Conservation (phyloP, 176 grass and related monocot genomes). For the Carex kokanica region DNA sequence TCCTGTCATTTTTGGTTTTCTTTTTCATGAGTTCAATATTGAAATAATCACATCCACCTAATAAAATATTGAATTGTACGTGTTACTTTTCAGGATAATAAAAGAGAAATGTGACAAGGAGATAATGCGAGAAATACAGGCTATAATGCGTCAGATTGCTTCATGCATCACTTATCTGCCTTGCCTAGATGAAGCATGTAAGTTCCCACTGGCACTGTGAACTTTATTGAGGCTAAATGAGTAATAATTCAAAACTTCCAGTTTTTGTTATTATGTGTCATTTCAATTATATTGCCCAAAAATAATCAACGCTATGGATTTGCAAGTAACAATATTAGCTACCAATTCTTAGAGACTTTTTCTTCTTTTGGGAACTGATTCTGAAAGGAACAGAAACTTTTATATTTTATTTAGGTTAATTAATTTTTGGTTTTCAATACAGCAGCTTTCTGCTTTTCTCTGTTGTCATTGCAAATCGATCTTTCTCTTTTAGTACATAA, state of each 20-base stretch:
- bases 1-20: not conserved
- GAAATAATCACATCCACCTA: too few species aligned
- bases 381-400: not conserved
- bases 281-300: not conserved
- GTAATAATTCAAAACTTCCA: not conserved
- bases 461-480: not conserved
- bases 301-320: too few species aligned
- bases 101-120: slow-evolving; percentile 97
- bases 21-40: not conserved
- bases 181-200: slow-evolving; percentile 96
- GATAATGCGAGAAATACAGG: slow-evolving; percentile 99
- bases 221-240: not conserved
- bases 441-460: not conserved
- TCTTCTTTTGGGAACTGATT: too few species aligned
- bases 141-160: slow-evolving; percentile 94
- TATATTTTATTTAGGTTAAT: not conserved
- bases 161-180: slow-evolving; percentile 95
- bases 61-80: not conserved
- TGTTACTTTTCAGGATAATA: slow-evolving; percentile 38
- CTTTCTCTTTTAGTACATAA: not conserved
- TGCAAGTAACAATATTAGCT: too few species aligned
- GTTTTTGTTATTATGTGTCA: not conserved
- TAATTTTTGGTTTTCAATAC: not conserved
- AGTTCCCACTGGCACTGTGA: not conserved
- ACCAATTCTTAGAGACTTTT: too few species aligned